Base-by-base conservation (phyloP, 257 asterid species). In the Solanum bulbocastanum region DNA sequence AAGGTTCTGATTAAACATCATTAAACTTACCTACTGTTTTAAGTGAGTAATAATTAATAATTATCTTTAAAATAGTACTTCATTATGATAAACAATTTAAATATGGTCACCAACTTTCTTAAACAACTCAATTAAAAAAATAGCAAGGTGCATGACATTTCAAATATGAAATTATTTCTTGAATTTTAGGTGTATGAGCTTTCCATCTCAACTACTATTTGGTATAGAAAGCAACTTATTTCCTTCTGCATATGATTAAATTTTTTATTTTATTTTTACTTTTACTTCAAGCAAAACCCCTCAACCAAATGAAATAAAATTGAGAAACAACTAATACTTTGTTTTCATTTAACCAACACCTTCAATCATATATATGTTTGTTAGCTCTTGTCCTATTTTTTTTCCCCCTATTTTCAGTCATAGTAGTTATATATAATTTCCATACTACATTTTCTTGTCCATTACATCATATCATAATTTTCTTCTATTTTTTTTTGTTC, bases 141-240 rank as follows among this genome's bases (percentile, higher is more conserved):
- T 42, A 40, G 3, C 35, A 49, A 25, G n/a, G n/a, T 42, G 84
- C 84, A 78, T 78, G 10, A 5, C 40, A 49, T 46, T 81, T 81
- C 44, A 81, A 81, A 81, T 81, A 81, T 49, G 68, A 81, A 46
- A 46, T 46, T 12, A 81, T 30, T 81, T 79, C 37, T 58, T 79
- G 23, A 49, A 74, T 44, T 90, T 89, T 93, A 93, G 98, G 97
- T 93, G 93, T 81, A 88, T 90, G 94, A 92, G 89, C 90, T 85
- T 83, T 81, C 85, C 66, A 81, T 49, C 94, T 89, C 97, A 95
- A 94, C 98, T 73, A 93, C 94, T 90, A 89, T 93, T 91, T 89
- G 94, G 93, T 94, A 95, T 79, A 90, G 88, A 87, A 88, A 92
- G 90, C 89, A 82, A 75, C 85, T 62, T 82, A 87, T 40, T 16